Base-by-base conservation (phyloP, 2,329 filamentous ascomycete species). In the Epichloe coenophiala region DNA sequence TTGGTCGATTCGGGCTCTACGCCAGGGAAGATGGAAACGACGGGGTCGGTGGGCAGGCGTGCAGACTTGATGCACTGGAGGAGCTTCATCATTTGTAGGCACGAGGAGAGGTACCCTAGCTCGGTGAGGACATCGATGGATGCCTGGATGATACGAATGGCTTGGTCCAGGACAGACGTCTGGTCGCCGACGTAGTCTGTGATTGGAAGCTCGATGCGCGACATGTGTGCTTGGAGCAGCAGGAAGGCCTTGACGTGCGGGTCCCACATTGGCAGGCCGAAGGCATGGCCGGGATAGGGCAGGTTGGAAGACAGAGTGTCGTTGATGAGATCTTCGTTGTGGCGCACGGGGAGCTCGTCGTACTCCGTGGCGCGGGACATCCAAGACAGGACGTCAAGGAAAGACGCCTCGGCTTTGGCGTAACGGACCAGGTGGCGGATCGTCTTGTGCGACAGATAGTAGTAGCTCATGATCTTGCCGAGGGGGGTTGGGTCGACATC, bases 391-490 rank as follows among this genome's bases (percentile, higher is more conserved):
- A 83, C 88, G 57, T 97, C 86, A 11, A 83, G 76, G 63, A 98
- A 94, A 1, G 77, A 80, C 2, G 86, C 88, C 17, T 82, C 71
- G 0, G 81, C 77, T 60, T 86, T 91, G 23, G 86, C 87, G 57
- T 91, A 78, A 45, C 80, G 76, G 55, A 86, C 80, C 6, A 98
- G 78, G 60, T 88, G 83, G 1, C 93, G 86, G 60, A 98, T 89
- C 0, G 93, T 98, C 68, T 86, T 86, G 71, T 98, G 93, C 0
- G 90, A 94, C 45, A 93, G 82, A 63, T 98, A 98, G 75, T 98
- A 98, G 74, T 97, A 98, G 65, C 87, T 95, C 88, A 97, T 96
- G 62, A 98, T 97, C 71, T 95, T 96, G 60, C 93, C 93, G 6
- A 97, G 77, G 0, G 23, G 91, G 84, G 93, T 97, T 1, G 91